Base-by-base conservation (phyloP, 2,329 filamentous ascomycete species). In the Trichophyton benhamiae region DNA sequence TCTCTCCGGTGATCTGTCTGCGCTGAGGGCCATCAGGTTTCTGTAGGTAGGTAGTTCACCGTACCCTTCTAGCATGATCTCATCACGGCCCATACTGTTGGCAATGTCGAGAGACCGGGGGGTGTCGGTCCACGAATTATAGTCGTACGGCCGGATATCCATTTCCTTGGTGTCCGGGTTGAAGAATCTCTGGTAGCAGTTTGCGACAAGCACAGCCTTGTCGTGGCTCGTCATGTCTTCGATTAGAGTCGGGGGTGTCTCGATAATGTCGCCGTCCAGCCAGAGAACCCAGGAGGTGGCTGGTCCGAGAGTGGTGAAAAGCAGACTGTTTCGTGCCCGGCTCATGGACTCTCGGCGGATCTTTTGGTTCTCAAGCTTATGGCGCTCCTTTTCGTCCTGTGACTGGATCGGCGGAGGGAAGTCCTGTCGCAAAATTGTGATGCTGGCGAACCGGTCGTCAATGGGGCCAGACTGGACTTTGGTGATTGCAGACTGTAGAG, bases 61-160 rank as follows among this genome's bases (percentile, higher is more conserved):
- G 71, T 99, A 99, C 5, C 94, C 94, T 75, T 99, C 94, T 3
- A 97, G 79, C 59, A 99, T 76, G 65, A 99, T 91, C 57, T 99
- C 94, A 68, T 99, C 92, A 0, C 86, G 87, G 0, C 85, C 89
- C 91, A 99, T 91, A 68, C 84, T 84, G 9, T 81, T 77, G 1
- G 83, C 91, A 65, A 99, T 77, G 41, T 87, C 81, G 70, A 87
- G 82, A 0, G 94, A 92, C 1, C 82, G 86, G 0, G 86, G 82
- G 71, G 89, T 95, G 72, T 99, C 94, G 69, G 92, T 85, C 94
- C 94, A 99, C 72, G 88, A 95, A 78, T 99, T 99, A 80, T 87
- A 97, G 76, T 99, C 94, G 73, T 99, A 99, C 0, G 91, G 85
- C 3, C 94, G 84, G 70, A 92, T 84, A 49, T 86, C 84, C 78